Percentiles rank a stretch among this genome's conserved stretches.
Conservation (phyloP, 2,329 filamentous ascomycete genomes). For the Helotiales sp. region DNA sequence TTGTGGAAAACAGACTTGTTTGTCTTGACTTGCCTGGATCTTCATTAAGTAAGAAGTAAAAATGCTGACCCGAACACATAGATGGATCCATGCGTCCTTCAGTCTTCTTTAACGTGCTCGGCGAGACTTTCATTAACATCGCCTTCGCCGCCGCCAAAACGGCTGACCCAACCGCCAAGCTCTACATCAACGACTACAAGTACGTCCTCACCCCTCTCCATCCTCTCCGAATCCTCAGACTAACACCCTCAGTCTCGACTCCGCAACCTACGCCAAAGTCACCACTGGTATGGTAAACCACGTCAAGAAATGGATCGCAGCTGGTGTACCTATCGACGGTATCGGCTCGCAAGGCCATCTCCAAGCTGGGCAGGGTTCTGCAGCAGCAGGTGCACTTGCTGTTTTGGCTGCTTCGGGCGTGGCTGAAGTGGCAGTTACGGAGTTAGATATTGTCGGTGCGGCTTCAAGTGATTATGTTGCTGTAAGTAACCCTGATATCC, state of each 20-base stretch:
- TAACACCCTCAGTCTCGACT: constrained; percentile 8
- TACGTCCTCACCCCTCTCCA: not conserved
- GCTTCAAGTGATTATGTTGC: constrained; percentile 43
- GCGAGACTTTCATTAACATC: constrained; percentile 71
- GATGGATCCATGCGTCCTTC: constrained; percentile 50
- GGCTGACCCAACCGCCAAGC: constrained; percentile 69
- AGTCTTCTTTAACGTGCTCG: constrained; percentile 71
- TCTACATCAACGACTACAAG: constrained; percentile 80
- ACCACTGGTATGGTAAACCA: constrained; percentile 57
- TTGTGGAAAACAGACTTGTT: not conserved
- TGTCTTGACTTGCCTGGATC: not conserved
- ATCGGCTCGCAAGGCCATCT: constrained; percentile 52
- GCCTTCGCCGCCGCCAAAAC: constrained; percentile 71
- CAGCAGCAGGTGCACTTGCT: constrained; percentile 43
- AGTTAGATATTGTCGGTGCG: constrained; percentile 68
- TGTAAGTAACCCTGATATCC: constrained; percentile 9
- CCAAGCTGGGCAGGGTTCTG: constrained; percentile 21
- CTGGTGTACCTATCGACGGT: constrained; percentile 68
- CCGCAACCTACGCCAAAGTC: constrained; percentile 59
- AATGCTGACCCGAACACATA: not conserved
- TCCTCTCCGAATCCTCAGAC: not conserved
- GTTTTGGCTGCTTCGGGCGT: constrained; percentile 57
- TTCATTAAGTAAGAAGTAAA: not conserved
- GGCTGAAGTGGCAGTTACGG: constrained; percentile 65
- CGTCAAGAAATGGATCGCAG: constrained; percentile 67